Conservation (phyloP, 2,329 filamentous ascomycete species). For the Calonectria henricotiae region DNA sequence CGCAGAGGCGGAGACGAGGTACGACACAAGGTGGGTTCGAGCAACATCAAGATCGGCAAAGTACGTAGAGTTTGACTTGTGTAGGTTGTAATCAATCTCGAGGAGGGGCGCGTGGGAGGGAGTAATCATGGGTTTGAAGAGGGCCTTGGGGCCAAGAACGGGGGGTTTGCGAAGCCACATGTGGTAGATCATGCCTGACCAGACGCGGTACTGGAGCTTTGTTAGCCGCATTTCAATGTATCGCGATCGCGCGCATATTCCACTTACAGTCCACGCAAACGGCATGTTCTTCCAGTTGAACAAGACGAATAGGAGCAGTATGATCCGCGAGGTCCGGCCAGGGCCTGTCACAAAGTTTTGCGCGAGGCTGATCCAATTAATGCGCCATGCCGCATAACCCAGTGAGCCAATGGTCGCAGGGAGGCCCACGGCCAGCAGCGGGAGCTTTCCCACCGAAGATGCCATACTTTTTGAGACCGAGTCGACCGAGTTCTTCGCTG, state of each 20-base stretch:
- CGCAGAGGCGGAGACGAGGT: conserved; percentile 75
- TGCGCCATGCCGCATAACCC: conserved; percentile 66
- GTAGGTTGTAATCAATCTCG: conserved; percentile 90
- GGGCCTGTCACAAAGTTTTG: conserved; percentile 69
- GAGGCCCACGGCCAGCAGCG: conserved; percentile 55
- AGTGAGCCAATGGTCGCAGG: conserved; percentile 62
- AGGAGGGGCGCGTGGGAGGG: conserved; percentile 78
- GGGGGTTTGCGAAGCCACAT: conserved; percentile 66
- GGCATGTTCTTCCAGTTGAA: conserved; percentile 84
- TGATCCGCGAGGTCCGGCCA: conserved; percentile 68
- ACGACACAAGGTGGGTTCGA: conserved; percentile 84
- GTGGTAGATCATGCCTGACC: conserved; percentile 72
- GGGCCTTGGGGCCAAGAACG: conserved; percentile 72
- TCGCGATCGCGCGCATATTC: neutral
- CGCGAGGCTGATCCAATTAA: conserved; percentile 61
- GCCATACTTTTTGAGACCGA: conserved; percentile 50
- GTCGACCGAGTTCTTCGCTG: neutral
- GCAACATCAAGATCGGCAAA: conserved; percentile 89
- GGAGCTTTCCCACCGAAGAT: conserved; percentile 56
- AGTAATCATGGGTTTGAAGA: conserved; percentile 82
- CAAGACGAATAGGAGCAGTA: conserved; percentile 71
- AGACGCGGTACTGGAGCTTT: conserved; percentile 69
- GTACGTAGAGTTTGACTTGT: conserved; percentile 90
- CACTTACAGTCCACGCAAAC: conserved; percentile 81
- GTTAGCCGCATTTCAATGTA: conserved; percentile 16